Evolutionary conservation across 129 eudicot genomes (phyloP), one percentile per base, ranked within the genome.

Genomic region (Arctium minus): DNA sequence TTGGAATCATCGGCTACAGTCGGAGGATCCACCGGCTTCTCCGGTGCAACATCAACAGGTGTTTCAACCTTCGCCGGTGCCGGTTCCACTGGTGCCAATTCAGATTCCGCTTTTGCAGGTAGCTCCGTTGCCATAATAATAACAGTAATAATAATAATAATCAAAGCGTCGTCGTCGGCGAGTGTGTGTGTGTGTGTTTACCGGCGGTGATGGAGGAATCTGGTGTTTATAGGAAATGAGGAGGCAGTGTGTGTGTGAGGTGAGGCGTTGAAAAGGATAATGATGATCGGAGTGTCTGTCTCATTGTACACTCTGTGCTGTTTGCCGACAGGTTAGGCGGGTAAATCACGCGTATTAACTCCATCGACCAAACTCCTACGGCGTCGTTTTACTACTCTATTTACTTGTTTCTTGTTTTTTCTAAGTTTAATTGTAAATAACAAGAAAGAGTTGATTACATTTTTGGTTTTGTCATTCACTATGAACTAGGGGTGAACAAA

Each of bases 301-400:
- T 72, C 12, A 2, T n/a, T 31, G 17, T 73, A 33, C 71, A 78
- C 69, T 50, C 81, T 44, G 30, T 70, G 84, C 27, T 74, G 42
- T 56, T 22, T 80, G 85, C 88, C 88, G 88, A 85, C 88, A 85
- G 88, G 88, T 85, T 29, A 77, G 77, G 72, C 67, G 68, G 86
- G 86, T 83, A 76, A 83, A 18, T 70, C 56, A 77, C 86, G 86
- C 81, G 82, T 81, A 76, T 76, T 70, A 69, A 36, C 8, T 69
- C 38, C 1, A 12, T 69, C 71, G 56, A 64, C 74, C 12, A 0
- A 36, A 40, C 12, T 2, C 1, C 3, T n/a, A 76, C 86, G 77
- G 0, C 8, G 62, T n/a, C 75, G 64, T 81, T 74, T 67, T 62
- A 44, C 53, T 12, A 27, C 2, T 9, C 15, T 8, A 22, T 11